Base-by-base conservation (phyloP, 352 stramenopile species). In the Phytophthora megakarya region DNA sequence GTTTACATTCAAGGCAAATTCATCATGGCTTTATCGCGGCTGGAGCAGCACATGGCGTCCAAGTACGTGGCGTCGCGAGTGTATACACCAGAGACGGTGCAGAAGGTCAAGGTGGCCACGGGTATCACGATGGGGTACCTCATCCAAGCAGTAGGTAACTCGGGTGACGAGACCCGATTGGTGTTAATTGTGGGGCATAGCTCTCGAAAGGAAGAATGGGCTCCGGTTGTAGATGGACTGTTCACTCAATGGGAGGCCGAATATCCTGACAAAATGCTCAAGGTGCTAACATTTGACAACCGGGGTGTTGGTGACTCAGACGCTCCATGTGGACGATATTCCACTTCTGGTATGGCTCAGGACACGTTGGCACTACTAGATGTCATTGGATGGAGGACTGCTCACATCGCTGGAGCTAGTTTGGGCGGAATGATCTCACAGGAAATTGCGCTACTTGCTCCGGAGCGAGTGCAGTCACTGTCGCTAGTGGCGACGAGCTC, bases 391-490 rank as follows among this genome's bases (percentile, higher is more conserved):
- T 90, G 81, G 81, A 23, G 67, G 10, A 59, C 67, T 12, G 76
- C 75, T 19, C 78, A 88, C 52, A 42, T 90, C 46, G 70, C 75
- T 3, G 81, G 81, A 44, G 74, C 70, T 18, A 88, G 78, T 44
- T 84, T 90, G 75, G 81, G 81, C 22, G 78, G 82, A 18, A 91
- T 91, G 82, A 89, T 91, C 56, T 63, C 80, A 73, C 30, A 35
- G 30, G 30, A 35, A 11, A 35, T 35, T 35, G 30, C 80, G 6
- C 61, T 75, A 1, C 42, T 47, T 7, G 73, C 78, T 10, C 78
- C 74, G 0, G 50, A 86, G 33, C 72, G 80, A 25, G 67, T 91
- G 8, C 53, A 71, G 40, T 88, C 80, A 46, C 66, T 91, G 16
- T 81, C 80, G 18, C 67, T 91, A 1, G 62, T 89, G 19, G 81